These are phyloP conservation scores for Euphorbia lathyris DNA, from an alignment of 345 rosid species.

Conservation along the genomic window DNA sequence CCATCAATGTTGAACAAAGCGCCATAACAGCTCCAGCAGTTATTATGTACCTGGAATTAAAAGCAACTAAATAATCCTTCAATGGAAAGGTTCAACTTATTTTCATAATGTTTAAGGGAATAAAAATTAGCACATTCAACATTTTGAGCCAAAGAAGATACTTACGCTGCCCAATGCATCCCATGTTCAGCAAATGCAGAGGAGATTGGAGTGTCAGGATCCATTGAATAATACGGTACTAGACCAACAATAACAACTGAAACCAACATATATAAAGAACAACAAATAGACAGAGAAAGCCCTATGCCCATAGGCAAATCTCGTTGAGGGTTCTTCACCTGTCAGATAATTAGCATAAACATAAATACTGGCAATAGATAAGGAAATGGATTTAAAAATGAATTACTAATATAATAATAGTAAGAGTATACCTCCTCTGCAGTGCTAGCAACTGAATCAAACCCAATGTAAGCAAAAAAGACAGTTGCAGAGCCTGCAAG, in stretches of 20 bases:
- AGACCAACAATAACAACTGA: constrained; percentile 88
- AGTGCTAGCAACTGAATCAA: constrained; percentile 96
- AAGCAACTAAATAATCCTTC: constrained; percentile 8
- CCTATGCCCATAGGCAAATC: constrained; percentile 97
- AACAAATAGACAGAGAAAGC: constrained; percentile 74
- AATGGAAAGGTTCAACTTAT: not conserved
- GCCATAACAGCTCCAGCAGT: constrained; percentile 93
- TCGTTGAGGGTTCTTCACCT: constrained; percentile 97
- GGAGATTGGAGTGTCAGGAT: constrained; percentile 98
- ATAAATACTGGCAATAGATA: not conserved
- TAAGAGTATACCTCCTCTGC: constrained; percentile 76
- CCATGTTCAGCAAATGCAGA: constrained; percentile 85
- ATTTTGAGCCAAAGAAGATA: constrained; percentile 12
- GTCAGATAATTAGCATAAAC: constrained; percentile 21
- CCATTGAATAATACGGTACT: constrained; percentile 89
- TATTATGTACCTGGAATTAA: constrained; percentile 62
- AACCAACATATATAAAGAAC: constrained; percentile 88
- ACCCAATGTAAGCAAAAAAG: constrained; percentile 92
- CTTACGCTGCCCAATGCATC: constrained; percentile 99
- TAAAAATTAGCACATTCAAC: not conserved
- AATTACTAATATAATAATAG: not conserved
- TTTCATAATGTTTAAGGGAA: not conserved
- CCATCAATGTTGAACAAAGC: constrained; percentile 92
- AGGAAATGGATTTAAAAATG: not conserved
- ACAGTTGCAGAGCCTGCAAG: constrained; percentile 98